Evolutionary conservation across 129 eudicot species (phyloP), one percentile per base, ranked within the genome.

Genomic region (Mikania micrantha): DNA sequence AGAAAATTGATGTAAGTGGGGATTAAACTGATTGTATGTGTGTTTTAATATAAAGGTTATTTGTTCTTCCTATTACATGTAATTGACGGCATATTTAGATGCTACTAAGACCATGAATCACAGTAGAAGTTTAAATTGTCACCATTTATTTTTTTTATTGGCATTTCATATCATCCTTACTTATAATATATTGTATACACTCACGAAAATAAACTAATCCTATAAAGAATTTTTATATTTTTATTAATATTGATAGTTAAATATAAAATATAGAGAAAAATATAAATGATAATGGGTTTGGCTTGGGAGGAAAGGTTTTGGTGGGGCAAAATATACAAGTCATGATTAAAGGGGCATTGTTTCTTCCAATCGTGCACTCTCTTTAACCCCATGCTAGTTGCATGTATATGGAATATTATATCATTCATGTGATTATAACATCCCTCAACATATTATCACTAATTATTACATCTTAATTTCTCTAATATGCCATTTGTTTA

Each of bases 361-460:
- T 41, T 44, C 36, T 42, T 71, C 68, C 60, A 71, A 60, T 59
- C 68, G 67, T 71, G 76, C 60, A 44, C 5, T 71, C 68, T 71
- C 76, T 71, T 79, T 79, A 73, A 68, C 68, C 44, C 35, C 64
- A 44, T 71, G 76, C 76, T 59, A n/a, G n/a, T n/a, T 66, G 73
- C 63, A 27, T 21, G 52, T 17, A 42, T 56, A 8, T 66, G 49
- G 54, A 5, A 52, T n/a, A n/a, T 29, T 12, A 54, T 31, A 39
- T 56, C 21, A 56, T 66, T 59, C 59, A 66, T 22, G 36, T 29
- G 31, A 52, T 57, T 29, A 35, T 70, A 67, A 39, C 61, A 21
- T 61, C 57, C 27, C 31, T 56, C 21, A 21, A 34, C 32, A 60
- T 41, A 9, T 22, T 39, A 7, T 56, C 40, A 11, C 32, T 25